A percentile compares a stretch with the other conserved stretches of the same genome.
Conservation (phyloP, 2,329 filamentous ascomycete genomes). For the Corinectria fuckeliana region DNA sequence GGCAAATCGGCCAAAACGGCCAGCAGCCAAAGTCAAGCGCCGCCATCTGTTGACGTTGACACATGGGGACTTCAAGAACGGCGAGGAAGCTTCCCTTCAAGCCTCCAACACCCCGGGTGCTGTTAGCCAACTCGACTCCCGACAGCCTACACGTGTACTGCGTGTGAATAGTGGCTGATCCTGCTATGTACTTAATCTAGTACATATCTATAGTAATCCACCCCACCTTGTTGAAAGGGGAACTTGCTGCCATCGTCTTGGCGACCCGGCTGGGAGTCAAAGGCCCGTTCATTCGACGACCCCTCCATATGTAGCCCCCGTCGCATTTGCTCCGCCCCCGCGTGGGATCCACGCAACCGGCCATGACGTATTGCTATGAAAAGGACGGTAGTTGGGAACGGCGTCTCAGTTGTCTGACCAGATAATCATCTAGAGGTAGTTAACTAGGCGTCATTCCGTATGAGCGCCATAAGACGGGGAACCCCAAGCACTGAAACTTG, state of each 20-base stretch:
- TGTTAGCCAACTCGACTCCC: constrained; percentile 1
- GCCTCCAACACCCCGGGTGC: constrained; percentile 5
- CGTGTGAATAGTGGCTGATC: background rate
- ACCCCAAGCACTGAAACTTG: no score
- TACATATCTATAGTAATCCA: no score
- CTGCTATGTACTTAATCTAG: no score
- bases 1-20: background rate
- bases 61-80: background rate
- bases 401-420: no score
- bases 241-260: background rate
- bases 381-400: no score
- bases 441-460: background rate
- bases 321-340: background rate
- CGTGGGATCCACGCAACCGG: constrained; percentile 1
- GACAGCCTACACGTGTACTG: background rate
- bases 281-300: constrained; percentile 10
- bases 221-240: background rate
- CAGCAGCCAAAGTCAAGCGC: constrained; percentile 12
- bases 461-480: no score
- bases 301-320: constrained; percentile 3
- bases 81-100: background rate
- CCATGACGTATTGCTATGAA: background rate
- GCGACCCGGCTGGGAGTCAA: constrained; percentile 8
- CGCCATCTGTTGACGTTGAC: constrained; percentile 8
- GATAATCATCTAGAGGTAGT: background rate